phyloP scores from a whole-genome alignment of 768 basidiomycete species.

The Tricholoma sp. region DNA sequence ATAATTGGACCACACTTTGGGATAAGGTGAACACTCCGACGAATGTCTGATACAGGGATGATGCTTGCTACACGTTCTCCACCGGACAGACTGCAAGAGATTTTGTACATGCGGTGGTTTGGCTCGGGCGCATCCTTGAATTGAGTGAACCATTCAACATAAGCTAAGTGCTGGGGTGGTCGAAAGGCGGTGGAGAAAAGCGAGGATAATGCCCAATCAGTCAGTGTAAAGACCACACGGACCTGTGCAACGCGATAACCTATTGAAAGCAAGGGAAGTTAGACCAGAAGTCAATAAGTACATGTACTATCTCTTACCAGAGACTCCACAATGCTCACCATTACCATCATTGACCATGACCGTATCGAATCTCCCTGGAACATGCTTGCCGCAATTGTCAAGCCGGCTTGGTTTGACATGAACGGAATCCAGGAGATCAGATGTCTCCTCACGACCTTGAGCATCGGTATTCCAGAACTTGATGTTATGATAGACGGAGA shows the following conservation, averaged over 20 bases:
- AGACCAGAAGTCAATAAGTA: background rate
- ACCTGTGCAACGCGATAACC: constrained; percentile 20
- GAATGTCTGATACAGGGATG: constrained; percentile 23
- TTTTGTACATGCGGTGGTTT: constrained; percentile 16
- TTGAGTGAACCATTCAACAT: background rate
- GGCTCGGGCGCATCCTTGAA: constrained; percentile 4
- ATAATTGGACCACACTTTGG: constrained; percentile 19
- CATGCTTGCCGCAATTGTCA: constrained; percentile 7
- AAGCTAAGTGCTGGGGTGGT: constrained; percentile 1
- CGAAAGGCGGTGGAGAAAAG: constrained; percentile 1
- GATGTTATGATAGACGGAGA: constrained; percentile 31
- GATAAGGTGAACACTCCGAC: constrained; percentile 24
- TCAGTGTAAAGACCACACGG: constrained; percentile 15
- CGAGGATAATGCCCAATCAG: constrained; percentile 2
- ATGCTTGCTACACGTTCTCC: constrained; percentile 16
- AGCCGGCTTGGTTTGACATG: constrained; percentile 22
- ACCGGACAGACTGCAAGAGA: constrained; percentile 3
- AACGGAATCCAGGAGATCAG: constrained; percentile 21
- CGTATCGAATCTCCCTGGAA: constrained; percentile 23
- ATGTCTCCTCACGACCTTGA: constrained; percentile 1
- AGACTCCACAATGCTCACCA: constrained; percentile 2
- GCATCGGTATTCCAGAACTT: constrained; percentile 25
- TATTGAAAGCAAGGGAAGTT: background rate
- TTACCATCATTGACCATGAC: background rate
- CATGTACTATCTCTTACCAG: constrained; percentile 10